Evolutionary conservation across 1,284 basidiomycete genomes (phyloP).

Genomic region (Naganishia sp.): DNA sequence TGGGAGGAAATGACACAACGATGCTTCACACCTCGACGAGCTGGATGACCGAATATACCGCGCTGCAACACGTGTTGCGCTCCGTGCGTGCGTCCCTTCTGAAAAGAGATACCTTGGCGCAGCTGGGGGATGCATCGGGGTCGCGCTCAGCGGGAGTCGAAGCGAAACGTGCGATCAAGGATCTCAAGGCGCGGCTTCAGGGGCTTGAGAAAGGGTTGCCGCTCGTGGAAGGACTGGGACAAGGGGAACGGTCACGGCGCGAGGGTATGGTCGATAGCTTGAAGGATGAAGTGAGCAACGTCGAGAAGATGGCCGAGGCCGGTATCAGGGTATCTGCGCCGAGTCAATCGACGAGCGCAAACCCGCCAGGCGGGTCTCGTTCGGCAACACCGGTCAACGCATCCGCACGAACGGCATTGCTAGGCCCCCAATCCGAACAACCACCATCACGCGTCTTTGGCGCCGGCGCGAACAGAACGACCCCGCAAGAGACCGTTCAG

Average conservation of each 20-base stretch:
- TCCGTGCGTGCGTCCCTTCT: conserved; percentile 79
- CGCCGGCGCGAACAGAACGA: conserved; percentile 50
- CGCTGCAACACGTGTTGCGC: conserved; percentile 71
- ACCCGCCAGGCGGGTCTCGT: conserved; percentile 1
- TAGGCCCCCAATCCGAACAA: conserved; percentile 51
- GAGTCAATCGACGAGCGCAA: background rate
- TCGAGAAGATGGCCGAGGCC: conserved; percentile 50
- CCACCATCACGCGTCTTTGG: conserved; percentile 71
- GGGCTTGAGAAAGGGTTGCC: conserved; percentile 70
- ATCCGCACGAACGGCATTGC: conserved; percentile 66
- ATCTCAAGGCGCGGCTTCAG: conserved; percentile 68
- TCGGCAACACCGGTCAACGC: conserved; percentile 51
- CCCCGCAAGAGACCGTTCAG: conserved; percentile 75
- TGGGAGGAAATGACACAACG: conserved; percentile 39
- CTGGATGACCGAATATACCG: conserved; percentile 82
- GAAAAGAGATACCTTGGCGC: conserved; percentile 77
- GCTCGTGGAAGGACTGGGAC: conserved; percentile 67
- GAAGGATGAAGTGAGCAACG: conserved; percentile 68
- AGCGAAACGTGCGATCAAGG: conserved; percentile 79
- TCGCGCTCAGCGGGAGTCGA: conserved; percentile 78
- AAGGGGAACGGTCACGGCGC: conserved; percentile 78
- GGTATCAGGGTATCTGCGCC: conserved; percentile 41
- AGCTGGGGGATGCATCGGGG: conserved; percentile 68
- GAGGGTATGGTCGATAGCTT: conserved; percentile 78
- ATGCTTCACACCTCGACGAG: conserved; percentile 66